Base-by-base conservation (phyloP, 2,329 filamentous ascomycete species). In the Septoria linicola region DNA sequence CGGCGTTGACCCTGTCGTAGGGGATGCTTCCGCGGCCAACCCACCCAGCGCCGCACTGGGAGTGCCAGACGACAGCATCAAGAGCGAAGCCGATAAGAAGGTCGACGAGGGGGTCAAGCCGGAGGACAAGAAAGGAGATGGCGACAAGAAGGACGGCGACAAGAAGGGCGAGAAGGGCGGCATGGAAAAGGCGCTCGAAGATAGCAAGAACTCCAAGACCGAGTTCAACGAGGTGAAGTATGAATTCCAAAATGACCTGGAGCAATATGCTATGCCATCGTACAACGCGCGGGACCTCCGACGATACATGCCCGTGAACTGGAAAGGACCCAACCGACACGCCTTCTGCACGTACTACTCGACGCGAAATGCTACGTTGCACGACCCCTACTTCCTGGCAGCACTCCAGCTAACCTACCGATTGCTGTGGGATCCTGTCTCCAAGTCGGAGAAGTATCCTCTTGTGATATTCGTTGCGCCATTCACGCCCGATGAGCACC, bases 331-430 rank as follows among this genome's bases (percentile, higher is more conserved):
- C n/a, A 53, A 50, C 16, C 51, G 49, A 17, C 49, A 48, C 25
- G 53, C 53, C 4, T 59, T 54, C 32, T 57, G 56, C 36, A 58
- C 58, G 8, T 59, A 59, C 36, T 49, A 55, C 19, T 53, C 58
- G 4, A 59, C 56, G 13, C 41, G 58, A 16, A 57, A 60, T 42
- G 49, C 49, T 36, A 57, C 56, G 2, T 20, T 59, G 2, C 51
- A 60, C 27, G 58, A 60, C 35, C 58, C 58, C 10, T 60, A 60
- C 35, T 60, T 60, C 43, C 46, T 54, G 25, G 58, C 55, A 17
- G 56, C 58, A 11, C 54, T 59, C 27, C 56, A 59, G 21, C 20
- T 60, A 37, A 53, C 54, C 13, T 59, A 60, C 37, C 55, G 58
- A 31, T 37, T 60, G 2, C 53, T 60, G 2, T 60, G 58, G 58